Percentiles rank a stretch among this genome's conserved stretches.
Conservation (phyloP, 345 rosid species). For the Salix dunnii region DNA sequence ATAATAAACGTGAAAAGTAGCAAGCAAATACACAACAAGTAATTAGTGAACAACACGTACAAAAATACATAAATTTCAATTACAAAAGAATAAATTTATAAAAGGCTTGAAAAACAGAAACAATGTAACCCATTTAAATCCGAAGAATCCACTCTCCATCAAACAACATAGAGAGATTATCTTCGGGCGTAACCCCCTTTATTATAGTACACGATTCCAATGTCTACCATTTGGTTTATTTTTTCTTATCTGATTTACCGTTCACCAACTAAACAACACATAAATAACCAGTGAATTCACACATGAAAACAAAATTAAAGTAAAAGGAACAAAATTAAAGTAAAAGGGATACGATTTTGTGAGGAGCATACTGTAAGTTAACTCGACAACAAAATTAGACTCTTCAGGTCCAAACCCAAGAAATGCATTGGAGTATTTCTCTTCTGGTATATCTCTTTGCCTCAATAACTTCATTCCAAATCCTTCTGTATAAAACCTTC, state of each 20-base stretch:
- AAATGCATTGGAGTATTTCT: constrained; percentile 91
- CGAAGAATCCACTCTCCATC: background rate
- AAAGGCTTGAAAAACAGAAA: background rate
- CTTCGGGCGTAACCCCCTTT: background rate
- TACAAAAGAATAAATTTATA: too few relatives aligned
- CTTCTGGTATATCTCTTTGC: constrained; percentile 84
- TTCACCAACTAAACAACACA: background rate
- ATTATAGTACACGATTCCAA: background rate
- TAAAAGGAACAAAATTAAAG: background rate
- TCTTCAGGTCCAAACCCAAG: constrained; percentile 86
- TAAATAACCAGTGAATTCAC: background rate
- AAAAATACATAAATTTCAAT: too few relatives aligned
- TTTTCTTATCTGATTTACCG: background rate
- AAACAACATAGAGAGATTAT: background rate
- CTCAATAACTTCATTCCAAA: constrained; percentile 91
- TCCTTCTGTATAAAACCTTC: constrained; percentile 83
- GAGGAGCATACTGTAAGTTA: constrained; percentile 67
- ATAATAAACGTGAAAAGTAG: too few relatives aligned
- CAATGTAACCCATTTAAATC: background rate
- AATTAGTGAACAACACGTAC: too few relatives aligned
- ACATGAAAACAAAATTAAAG: background rate
- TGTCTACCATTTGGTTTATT: background rate
- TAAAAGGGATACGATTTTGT: background rate
- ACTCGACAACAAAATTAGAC: constrained; percentile 74
- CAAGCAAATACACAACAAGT: too few relatives aligned